Base-by-base conservation (phyloP, 1,139 yeast genomes). In the Suhomyces chickasaworum region DNA sequence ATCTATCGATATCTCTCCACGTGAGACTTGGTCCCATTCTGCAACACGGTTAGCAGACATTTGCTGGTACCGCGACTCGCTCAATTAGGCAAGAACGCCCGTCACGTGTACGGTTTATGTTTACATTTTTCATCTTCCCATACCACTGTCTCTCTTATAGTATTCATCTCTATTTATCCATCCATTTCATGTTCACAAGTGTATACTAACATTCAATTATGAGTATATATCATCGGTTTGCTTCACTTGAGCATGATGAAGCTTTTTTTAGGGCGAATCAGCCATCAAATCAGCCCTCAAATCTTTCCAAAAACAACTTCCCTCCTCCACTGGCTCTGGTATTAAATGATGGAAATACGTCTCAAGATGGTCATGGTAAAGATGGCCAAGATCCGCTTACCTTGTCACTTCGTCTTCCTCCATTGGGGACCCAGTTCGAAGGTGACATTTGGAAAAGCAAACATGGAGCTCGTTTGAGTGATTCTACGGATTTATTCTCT, bases 181-280 rank as follows among this genome's bases (percentile, higher is more conserved):
- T 18, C 17, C 33, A n/a, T 15, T 29, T 20, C 34, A 27, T 29
- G 33, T 37, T 29, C 40, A 29, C 27, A n/a, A 29, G 13, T 4
- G 16, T 6, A n/a, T 12, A 12, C 18, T 27, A 18, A 20, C 13
- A 8, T 12, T 20, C 34, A 9, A 20, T 20, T 36, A 62, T 63
- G 68, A 57, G 63, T 37, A 63, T 71, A 27, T 73, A 73, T 55
- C 66, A 63, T 40, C 59, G 74, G 21, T 70, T 71, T 46, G 72
- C 70, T 38, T 69, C 76, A 13, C 65, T 71, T n/a, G 75, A 69
- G 52, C 69, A 68, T 49, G 71, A 67, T 47, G 53, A 56, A 21
- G 61, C 56, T 21, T 61, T 49, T 44, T 63, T 64, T 48, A 42
- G 36, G 17, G 32, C 42, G 40, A 33, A 38, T 29, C 39, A 38